Percentiles rank a stretch among this genome's conserved stretches.
Evolutionary conservation across 2,329 filamentous ascomycete species (phyloP).

Genomic region (Ceratocystis papillata): DNA sequence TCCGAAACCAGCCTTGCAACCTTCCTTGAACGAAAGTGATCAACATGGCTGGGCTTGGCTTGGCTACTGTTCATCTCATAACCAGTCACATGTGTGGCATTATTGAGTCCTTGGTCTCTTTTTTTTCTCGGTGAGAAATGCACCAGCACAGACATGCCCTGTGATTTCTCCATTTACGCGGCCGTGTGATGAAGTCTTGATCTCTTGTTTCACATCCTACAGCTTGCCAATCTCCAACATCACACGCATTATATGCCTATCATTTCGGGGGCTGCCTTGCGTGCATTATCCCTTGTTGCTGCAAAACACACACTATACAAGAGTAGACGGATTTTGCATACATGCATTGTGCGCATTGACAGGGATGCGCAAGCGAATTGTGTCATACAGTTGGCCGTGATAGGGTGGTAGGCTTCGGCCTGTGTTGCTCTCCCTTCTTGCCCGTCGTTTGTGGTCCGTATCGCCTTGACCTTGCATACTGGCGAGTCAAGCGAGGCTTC

Average conservation of each 20-base stretch:
- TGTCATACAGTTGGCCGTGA: not conserved
- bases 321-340: not conserved
- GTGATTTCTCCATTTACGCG: not conserved
- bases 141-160: not conserved
- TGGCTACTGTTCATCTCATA: not conserved
- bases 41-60: not conserved
- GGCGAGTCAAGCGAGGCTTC: not conserved
- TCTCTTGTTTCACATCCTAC: not conserved
- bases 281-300: not conserved
- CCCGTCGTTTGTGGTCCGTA: not conserved
- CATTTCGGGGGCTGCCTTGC: not conserved
- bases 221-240: not conserved
- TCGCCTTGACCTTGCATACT: not conserved
- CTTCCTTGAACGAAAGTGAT: not conserved
- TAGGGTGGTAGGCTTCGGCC: not conserved
- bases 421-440: not conserved
- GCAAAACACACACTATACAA: not conserved
- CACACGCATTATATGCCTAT: not conserved
- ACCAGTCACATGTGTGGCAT: conserved; percentile 2
- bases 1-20: not conserved
- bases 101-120: not conserved
- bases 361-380: conserved; percentile 3
- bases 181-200: not conserved
- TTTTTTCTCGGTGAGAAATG: not conserved
- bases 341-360: not conserved